These are phyloP conservation scores for Phytophthora lateralis DNA, from an alignment of 352 stramenopile genomes.

Conservation along the genomic window DNA sequence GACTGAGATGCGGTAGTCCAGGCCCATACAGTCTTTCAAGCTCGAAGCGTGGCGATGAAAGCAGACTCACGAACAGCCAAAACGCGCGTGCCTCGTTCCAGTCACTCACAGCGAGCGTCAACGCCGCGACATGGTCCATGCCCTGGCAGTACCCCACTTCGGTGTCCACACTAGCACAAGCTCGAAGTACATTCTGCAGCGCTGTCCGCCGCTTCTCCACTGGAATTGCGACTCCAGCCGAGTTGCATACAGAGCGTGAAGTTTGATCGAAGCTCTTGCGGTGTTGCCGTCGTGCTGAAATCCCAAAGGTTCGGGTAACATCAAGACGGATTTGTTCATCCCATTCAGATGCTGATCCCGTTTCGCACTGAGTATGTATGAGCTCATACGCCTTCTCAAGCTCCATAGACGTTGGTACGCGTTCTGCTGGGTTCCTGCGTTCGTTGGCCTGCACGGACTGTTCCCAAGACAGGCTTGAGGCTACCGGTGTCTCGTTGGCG, in stretches of 20 bases:
- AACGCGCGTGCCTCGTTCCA: slow-evolving; percentile 75
- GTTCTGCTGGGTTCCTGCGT: background rate
- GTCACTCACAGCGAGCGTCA: slow-evolving; percentile 66
- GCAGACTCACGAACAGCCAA: slow-evolving; percentile 68
- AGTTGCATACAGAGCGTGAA: slow-evolving; percentile 17
- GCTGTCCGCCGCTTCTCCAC: slow-evolving; percentile 43
- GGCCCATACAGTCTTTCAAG: slow-evolving; percentile 68
- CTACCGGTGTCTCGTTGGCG: slow-evolving; percentile 31
- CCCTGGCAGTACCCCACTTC: slow-evolving; percentile 81
- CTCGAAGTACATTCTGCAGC: slow-evolving; percentile 63
- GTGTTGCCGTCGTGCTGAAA: slow-evolving; percentile 53
- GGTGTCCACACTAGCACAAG: slow-evolving; percentile 69
- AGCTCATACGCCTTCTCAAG: slow-evolving; percentile 53
- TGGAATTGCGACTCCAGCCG: slow-evolving; percentile 19
- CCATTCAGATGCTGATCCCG: slow-evolving; percentile 23
- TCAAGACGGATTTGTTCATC: slow-evolving; percentile 76
- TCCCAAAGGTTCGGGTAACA: slow-evolving; percentile 71
- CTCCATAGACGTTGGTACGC: slow-evolving; percentile 15
- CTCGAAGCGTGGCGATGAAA: slow-evolving; percentile 59
- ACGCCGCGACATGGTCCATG: slow-evolving; percentile 70
- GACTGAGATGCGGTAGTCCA: slow-evolving; percentile 56
- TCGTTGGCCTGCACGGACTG: slow-evolving; percentile 10
- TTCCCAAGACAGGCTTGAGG: slow-evolving; percentile 20
- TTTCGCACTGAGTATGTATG: slow-evolving; percentile 51
- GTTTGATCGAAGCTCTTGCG: slow-evolving; percentile 25